Percentiles rank a stretch among this genome's conserved stretches.
These are phyloP conservation scores for Gossypium raimondii DNA, from an alignment of 345 rosid genomes.

Conservation along the genomic window DNA sequence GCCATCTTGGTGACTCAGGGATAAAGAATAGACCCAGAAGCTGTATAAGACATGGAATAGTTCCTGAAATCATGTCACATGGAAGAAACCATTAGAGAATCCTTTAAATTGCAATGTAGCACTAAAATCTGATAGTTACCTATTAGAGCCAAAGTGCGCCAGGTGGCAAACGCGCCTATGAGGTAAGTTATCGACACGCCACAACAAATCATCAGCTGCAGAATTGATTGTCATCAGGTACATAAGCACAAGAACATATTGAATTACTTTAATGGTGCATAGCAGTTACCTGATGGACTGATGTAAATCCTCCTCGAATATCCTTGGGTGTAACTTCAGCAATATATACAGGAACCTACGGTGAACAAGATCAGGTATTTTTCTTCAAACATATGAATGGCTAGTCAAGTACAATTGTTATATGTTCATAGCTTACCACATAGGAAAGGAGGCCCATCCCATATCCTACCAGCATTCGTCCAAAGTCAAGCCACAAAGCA, in stretches of 20 bases:
- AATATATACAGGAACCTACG: constrained; percentile 70
- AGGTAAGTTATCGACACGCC: constrained; percentile 64
- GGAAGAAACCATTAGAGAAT: constrained; percentile 12
- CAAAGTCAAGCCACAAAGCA: constrained; percentile 59
- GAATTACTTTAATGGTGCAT: neutral
- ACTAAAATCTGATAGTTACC: constrained; percentile 34
- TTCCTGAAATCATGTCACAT: constrained; percentile 24
- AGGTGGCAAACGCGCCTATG: constrained; percentile 56
- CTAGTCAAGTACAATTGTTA: constrained; percentile 7
- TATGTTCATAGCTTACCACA: constrained; percentile 46
- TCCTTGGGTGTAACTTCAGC: constrained; percentile 84
- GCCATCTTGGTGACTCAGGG: constrained; percentile 65
- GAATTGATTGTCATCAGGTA: constrained; percentile 10
- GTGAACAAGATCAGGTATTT: neutral
- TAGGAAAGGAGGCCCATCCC: constrained; percentile 69
- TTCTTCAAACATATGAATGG: neutral
- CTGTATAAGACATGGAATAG: constrained; percentile 35
- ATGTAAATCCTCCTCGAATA: constrained; percentile 67
- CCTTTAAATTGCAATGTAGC: neutral
- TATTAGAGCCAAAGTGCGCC: constrained; percentile 64
- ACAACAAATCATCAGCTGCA: constrained; percentile 69
- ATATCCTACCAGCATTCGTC: constrained; percentile 64
- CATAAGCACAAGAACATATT: neutral
- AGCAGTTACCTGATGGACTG: constrained; percentile 52
- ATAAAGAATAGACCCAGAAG: constrained; percentile 36